Evolutionary conservation across 148 eudicot genomes (phyloP).

Genomic region (Nepenthes gracilis): DNA sequence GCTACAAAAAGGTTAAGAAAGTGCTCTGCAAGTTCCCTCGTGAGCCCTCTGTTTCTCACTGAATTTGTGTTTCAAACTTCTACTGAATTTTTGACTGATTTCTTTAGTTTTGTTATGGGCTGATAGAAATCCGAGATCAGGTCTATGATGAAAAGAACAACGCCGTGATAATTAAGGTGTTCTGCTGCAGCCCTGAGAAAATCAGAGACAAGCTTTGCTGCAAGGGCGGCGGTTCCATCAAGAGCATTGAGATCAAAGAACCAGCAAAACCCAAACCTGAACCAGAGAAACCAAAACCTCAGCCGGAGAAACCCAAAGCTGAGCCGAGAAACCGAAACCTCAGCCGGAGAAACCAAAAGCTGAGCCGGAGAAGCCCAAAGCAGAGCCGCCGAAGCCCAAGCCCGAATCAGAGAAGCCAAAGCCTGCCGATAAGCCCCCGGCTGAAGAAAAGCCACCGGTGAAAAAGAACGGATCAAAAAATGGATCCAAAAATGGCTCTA

Average conservation of each 20-base stretch:
- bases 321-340: not conserved
- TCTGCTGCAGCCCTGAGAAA: slow-evolving; percentile 79
- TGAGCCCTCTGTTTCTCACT: slow-evolving; percentile 21
- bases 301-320: slow-evolving; percentile 28
- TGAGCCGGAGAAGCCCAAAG: not conserved
- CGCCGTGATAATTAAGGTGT: slow-evolving; percentile 59
- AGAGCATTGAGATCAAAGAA: slow-evolving; percentile 43
- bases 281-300: slow-evolving; percentile 10
- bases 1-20: slow-evolving; percentile 73
- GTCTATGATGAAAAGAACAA: slow-evolving; percentile 55
- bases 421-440: not conserved
- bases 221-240: slow-evolving; percentile 55
- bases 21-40: slow-evolving; percentile 64
- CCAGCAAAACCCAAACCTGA: slow-evolving; percentile 18
- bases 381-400: not conserved
- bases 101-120: slow-evolving; percentile 13
- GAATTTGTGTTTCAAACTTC: not conserved
- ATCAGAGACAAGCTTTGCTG: slow-evolving; percentile 61
- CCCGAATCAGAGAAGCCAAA: not conserved
- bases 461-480: not conserved
- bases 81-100: not conserved
- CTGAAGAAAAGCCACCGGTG: not conserved
- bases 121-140: slow-evolving; percentile 68
- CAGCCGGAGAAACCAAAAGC: slow-evolving; percentile 3
- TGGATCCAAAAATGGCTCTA: not conserved